Evolutionary conservation across 2,329 filamentous ascomycete genomes (phyloP).

Genomic region (Aspergillus clavatus): DNA sequence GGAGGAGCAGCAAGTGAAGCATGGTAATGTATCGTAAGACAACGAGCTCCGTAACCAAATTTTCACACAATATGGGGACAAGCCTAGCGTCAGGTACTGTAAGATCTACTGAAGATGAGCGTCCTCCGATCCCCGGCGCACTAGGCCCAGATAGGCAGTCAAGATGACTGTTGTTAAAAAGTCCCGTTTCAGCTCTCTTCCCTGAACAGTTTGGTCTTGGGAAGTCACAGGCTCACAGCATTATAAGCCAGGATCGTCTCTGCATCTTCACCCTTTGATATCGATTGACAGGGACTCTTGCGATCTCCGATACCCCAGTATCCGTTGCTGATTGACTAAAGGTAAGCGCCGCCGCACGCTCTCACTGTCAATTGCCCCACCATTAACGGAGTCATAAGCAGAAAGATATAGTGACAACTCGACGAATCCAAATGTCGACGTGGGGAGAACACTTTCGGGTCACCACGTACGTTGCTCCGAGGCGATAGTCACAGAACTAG

Average conservation of each 20-base stretch:
- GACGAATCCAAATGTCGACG: constrained; percentile 64
- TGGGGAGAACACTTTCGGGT: constrained; percentile 79
- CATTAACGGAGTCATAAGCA: neutral
- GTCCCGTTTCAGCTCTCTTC: neutral
- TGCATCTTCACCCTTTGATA: too few relatives aligned
- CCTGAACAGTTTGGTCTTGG: neutral
- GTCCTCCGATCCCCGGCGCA: constrained; percentile 23
- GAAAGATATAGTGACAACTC: constrained; percentile 1
- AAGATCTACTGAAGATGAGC: neutral
- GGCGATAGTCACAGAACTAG: neutral
- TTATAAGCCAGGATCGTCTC: neutral
- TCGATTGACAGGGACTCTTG: too few relatives aligned
- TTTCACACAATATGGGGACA: neutral
- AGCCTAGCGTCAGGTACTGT: neutral
- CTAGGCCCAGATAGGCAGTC: constrained; percentile 24
- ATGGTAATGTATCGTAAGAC: neutral
- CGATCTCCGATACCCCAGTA: too few relatives aligned
- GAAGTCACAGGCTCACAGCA: too few relatives aligned
- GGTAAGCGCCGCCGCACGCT: neutral
- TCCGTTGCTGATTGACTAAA: neutral
- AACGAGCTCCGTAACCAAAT: neutral
- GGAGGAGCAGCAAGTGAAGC: neutral
- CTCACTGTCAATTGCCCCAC: neutral
- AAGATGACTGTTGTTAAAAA: neutral
- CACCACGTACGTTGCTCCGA: constrained; percentile 60